Conservation (phyloP, 768 basidiomycete genomes). For the Boletus coccyginus region DNA sequence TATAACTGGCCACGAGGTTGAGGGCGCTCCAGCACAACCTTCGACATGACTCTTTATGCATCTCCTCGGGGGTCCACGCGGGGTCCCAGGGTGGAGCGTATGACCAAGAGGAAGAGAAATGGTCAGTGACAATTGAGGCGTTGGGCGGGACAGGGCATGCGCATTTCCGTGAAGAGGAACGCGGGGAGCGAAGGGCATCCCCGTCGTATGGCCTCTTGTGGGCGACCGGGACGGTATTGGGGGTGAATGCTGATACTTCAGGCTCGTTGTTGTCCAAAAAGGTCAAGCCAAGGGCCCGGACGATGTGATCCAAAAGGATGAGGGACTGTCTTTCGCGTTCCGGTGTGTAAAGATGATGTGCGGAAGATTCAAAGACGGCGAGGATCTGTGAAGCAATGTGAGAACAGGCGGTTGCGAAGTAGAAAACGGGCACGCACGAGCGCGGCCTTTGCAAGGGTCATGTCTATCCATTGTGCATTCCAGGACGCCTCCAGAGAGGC, state of each 20-base stretch:
- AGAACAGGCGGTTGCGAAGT: constrained; percentile 1
- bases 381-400: constrained; percentile 50
- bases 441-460: constrained; percentile 69
- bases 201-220: constrained; percentile 29
- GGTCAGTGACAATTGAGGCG: constrained; percentile 33
- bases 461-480: constrained; percentile 52
- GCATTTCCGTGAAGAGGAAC: constrained; percentile 38
- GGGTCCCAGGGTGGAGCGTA: constrained; percentile 62
- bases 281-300: constrained; percentile 54
- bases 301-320: constrained; percentile 59
- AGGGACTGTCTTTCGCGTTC: constrained; percentile 54
- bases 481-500: constrained; percentile 50
- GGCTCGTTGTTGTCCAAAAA: constrained; percentile 56
- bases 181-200: constrained; percentile 26
- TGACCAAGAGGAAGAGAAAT: constrained; percentile 41
- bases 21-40: constrained; percentile 76
- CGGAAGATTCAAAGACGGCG: constrained; percentile 73
- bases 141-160: constrained; percentile 41
- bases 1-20: constrained; percentile 63
- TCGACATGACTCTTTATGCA: constrained; percentile 68
- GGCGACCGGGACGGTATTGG: constrained; percentile 49
- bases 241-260: constrained; percentile 50
- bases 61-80: constrained; percentile 52
- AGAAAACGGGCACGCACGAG: constrained; percentile 41
- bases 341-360: constrained; percentile 62